Percentiles rank a stretch among this genome's conserved stretches.
These are phyloP conservation scores for Auriscalpium orientale DNA, from an alignment of 768 basidiomycete genomes.

Conservation along the genomic window DNA sequence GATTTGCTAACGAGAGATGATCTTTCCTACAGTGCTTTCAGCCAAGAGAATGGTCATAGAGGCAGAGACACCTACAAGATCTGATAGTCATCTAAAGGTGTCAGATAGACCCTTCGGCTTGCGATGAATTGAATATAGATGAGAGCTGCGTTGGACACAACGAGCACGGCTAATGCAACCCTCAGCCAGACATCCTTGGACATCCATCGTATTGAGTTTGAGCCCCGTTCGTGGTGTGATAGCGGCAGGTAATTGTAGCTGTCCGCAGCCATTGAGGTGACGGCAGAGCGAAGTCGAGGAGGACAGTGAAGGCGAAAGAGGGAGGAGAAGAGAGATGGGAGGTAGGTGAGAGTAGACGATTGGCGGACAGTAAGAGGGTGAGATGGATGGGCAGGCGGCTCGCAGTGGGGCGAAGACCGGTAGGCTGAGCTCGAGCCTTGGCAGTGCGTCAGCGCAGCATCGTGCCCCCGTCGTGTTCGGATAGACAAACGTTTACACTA, in stretches of 20 bases:
- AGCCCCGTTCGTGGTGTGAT: background rate
- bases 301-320: no score
- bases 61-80: background rate
- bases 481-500: no score
- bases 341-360: no score
- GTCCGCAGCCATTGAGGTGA: background rate
- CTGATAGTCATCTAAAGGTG: slow-evolving; percentile 1
- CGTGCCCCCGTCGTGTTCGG: no score
- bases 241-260: background rate
- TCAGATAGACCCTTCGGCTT: background rate
- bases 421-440: no score
- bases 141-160: background rate
- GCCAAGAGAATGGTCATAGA: no score
- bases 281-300: no score
- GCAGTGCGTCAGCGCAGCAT: no score
- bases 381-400: no score
- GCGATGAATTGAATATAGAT: background rate
- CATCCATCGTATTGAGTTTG: background rate
- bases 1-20: background rate
- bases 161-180: background rate
- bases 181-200: background rate
- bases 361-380: no score
- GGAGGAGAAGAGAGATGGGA: no score
- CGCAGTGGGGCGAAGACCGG: no score
- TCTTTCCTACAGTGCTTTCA: background rate